Percentiles rank a stretch among this genome's conserved stretches.
Evolutionary conservation across 2,329 filamentous ascomycete genomes (phyloP).

Genomic region (Pezicula neosporulosa): DNA sequence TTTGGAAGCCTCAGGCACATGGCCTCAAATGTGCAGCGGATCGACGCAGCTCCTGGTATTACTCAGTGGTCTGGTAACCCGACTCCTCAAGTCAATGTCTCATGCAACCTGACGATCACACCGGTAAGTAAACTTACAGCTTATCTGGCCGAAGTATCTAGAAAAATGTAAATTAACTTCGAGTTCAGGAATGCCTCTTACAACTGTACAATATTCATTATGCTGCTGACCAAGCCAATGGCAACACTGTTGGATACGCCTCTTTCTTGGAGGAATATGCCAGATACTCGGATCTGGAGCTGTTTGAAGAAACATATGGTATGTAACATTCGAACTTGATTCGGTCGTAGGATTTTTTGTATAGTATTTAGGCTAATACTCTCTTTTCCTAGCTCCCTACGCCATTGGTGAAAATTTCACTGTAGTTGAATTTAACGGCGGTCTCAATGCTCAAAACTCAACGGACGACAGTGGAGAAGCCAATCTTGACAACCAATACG

Average conservation of each 20-base stretch:
- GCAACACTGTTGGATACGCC: conserved; percentile 13
- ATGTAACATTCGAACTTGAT: too few relatives aligned
- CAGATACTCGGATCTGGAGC: conserved; percentile 32
- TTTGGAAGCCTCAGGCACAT: conserved; percentile 22
- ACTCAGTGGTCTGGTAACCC: conserved; percentile 5
- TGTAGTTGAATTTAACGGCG: conserved; percentile 10
- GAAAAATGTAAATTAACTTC: too few relatives aligned
- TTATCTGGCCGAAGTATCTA: too few relatives aligned
- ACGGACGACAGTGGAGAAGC: conserved; percentile 44
- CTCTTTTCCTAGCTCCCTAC: conserved; percentile 28
- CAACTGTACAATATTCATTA: conserved; percentile 26
- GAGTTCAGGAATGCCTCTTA: conserved; percentile 18
- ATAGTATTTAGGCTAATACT: too few relatives aligned
- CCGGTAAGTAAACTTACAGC: conserved; percentile 4
- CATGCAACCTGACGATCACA: conserved; percentile 27
- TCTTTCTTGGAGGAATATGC: conserved; percentile 15
- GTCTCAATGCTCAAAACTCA: conserved; percentile 21
- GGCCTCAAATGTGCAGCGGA: conserved; percentile 6
- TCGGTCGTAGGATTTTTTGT: too few relatives aligned
- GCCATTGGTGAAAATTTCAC: conserved; percentile 38
- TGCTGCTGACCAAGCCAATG: conserved; percentile 9
- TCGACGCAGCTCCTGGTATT: conserved; percentile 9
- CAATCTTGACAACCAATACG: conserved; percentile 51
- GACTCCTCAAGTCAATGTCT: conserved; percentile 7
- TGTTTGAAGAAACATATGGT: conserved; percentile 39